Evolutionary conservation across 345 rosid genomes (phyloP).

Genomic region (Brassica juncea): DNA sequence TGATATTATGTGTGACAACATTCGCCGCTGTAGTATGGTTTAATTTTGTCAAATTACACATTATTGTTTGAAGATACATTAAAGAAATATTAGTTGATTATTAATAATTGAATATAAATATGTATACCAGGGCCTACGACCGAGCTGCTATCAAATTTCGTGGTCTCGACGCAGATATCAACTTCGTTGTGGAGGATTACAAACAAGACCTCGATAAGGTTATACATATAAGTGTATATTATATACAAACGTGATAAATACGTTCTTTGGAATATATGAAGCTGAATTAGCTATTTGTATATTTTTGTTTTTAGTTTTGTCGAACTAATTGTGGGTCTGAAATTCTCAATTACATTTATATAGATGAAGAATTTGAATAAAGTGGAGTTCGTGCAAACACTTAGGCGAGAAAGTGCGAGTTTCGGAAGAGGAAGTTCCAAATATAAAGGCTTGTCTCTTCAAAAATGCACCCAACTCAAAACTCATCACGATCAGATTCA

Average conservation of each 20-base stretch:
- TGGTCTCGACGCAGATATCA: constrained; percentile 92
- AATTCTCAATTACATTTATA: neutral
- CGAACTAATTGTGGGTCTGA: neutral
- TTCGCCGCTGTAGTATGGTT: neutral
- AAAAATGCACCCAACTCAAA: constrained; percentile 51
- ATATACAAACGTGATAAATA: neutral
- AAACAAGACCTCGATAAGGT: constrained; percentile 85
- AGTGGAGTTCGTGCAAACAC: constrained; percentile 92
- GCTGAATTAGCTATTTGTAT: neutral
- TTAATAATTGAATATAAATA: neutral
- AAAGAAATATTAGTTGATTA: constrained; percentile 3
- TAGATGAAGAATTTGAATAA: constrained; percentile 80
- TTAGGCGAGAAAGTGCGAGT: constrained; percentile 94
- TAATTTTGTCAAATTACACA: constrained; percentile 43
- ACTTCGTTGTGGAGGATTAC: constrained; percentile 76
- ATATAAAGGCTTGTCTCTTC: constrained; percentile 84
- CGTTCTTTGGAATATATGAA: neutral
- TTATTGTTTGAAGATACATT: constrained; percentile 36
- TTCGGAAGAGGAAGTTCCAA: constrained; percentile 93
- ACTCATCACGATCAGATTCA: constrained; percentile 37
- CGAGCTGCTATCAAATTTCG: constrained; percentile 96
- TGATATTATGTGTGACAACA: neutral
- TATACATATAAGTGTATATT: constrained; percentile 1
- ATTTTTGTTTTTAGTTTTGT: neutral
- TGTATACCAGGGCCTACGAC: constrained; percentile 79